A percentile compares a stretch with the other conserved stretches of the same genome.
phyloP scores from a whole-genome alignment of 371 early-diverging fungal species.

The Mortierella sp. region DNA sequence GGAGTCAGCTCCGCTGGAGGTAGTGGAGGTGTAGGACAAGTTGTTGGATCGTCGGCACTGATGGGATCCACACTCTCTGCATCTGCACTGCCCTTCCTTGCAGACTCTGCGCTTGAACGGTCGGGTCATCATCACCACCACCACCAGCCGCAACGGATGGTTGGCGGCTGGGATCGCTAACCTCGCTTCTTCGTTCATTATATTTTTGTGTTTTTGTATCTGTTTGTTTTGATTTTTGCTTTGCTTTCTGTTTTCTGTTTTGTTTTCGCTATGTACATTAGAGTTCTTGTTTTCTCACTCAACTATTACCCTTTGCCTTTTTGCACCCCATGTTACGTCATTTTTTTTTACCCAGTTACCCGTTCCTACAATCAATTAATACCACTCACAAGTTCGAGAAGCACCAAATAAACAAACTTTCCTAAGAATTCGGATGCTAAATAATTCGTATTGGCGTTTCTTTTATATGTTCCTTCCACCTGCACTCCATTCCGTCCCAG shows the following conservation, averaged over 20 bases:
- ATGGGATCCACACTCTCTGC: conserved; percentile 32
- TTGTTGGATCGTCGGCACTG: conserved; percentile 6
- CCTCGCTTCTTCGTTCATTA: not conserved
- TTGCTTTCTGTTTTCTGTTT: conserved; percentile 2
- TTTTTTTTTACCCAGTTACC: not conserved
- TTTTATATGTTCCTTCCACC: not conserved
- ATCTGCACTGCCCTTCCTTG: conserved; percentile 41
- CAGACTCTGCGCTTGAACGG: conserved; percentile 32
- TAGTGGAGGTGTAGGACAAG: not conserved
- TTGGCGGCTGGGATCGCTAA: conserved; percentile 52
- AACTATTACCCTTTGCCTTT: conserved; percentile 3
- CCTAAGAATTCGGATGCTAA: not conserved
- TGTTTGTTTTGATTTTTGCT: not conserved
- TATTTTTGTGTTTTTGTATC: not conserved
- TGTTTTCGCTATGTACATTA: not conserved
- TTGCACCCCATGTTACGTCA: not conserved
- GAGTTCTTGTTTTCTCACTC: not conserved
- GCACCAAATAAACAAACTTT: not conserved
- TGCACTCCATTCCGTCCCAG: too few species aligned
- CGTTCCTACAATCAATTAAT: not conserved
- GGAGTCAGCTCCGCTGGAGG: not conserved
- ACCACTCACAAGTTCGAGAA: not conserved
- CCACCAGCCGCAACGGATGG: conserved; percentile 30
- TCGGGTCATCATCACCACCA: conserved; percentile 34
- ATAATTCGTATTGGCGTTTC: not conserved